phyloP scores from a whole-genome alignment of 768 basidiomycete species.

The Calocybe indica region DNA sequence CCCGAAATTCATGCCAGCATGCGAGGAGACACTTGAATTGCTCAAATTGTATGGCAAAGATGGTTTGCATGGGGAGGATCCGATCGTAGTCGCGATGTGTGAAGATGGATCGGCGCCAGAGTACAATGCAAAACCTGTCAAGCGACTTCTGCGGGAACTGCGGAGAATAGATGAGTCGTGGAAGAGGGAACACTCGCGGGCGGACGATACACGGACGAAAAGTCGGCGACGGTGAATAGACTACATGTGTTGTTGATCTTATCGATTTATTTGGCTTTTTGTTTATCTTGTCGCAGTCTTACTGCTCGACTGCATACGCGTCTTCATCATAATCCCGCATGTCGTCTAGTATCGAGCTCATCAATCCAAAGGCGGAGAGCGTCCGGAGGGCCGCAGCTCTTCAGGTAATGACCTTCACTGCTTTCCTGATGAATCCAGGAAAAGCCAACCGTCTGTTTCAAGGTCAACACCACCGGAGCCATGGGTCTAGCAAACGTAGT shows the following conservation, averaged over 20 bases:
- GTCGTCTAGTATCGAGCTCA: conserved; percentile 85
- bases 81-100: conserved; percentile 43
- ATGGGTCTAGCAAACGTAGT: conserved; percentile 97
- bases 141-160: conserved; percentile 42
- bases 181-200: conserved; percentile 22
- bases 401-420: conserved; percentile 49
- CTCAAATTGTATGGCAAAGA: conserved; percentile 51
- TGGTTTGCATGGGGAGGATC: conserved; percentile 43
- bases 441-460: conserved; percentile 14
- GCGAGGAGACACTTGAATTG: conserved; percentile 45
- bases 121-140: conserved; percentile 39
- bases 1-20: conserved; percentile 36
- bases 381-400: conserved; percentile 85
- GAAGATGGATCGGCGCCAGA: conserved; percentile 36
- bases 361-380: conserved; percentile 96
- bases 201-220: not conserved
- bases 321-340: conserved; percentile 21
- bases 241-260: not conserved
- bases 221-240: not conserved
- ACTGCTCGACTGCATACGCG: no score
- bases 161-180: conserved; percentile 41
- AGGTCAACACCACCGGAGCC: conserved; percentile 92
- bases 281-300: no score
- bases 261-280: not conserved
- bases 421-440: not conserved